Conservation (phyloP, 805 yeast species). For the Sugiyamaella americana region DNA sequence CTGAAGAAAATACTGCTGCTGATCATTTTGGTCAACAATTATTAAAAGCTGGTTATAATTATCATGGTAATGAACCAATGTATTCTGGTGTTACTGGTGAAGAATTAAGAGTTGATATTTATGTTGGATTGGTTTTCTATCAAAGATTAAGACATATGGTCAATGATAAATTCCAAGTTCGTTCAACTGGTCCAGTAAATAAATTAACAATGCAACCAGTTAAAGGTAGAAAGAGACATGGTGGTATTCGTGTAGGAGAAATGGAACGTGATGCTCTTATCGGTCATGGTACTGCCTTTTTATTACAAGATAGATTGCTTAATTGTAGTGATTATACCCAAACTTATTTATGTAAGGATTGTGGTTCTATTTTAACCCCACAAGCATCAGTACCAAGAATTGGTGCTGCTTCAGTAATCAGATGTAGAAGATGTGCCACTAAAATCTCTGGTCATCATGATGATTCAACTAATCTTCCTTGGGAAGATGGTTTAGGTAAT, state of each 20-base stretch:
- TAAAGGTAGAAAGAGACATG: slow-evolving; percentile 96
- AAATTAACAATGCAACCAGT: slow-evolving; percentile 98
- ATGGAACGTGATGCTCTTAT: slow-evolving; percentile 99
- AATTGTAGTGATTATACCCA: slow-evolving; percentile 96
- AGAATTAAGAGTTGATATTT: slow-evolving; percentile 91
- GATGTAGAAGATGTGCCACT: slow-evolving; percentile 88
- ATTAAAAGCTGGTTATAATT: slow-evolving; percentile 81
- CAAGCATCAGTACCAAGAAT: slow-evolving; percentile 88
- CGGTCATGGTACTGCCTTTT: slow-evolving; percentile 96
- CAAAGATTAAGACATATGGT: slow-evolving; percentile 99
- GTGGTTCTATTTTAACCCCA: slow-evolving; percentile 88
- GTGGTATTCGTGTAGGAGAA: slow-evolving; percentile 99
- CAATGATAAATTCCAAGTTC: slow-evolving; percentile 97
- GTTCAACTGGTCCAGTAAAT: slow-evolving; percentile 98
- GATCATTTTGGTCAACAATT: slow-evolving; percentile 96
- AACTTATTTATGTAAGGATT: slow-evolving; percentile 79
- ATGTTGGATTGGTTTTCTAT: slow-evolving; percentile 94
- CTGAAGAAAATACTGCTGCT: slow-evolving; percentile 91
- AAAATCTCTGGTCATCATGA: slow-evolving; percentile 47
- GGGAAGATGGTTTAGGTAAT: slow-evolving; percentile 98
- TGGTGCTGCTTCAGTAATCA: slow-evolving; percentile 67
- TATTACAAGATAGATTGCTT: slow-evolving; percentile 88
- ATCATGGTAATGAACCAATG: slow-evolving; percentile 98
- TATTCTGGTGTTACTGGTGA: slow-evolving; percentile 98
- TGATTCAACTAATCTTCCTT: slow-evolving; percentile 51